A percentile compares a stretch with the other conserved stretches of the same genome.
Evolutionary conservation across 805 yeast species (phyloP).

Genomic region (Maudiozyma barnettii): DNA sequence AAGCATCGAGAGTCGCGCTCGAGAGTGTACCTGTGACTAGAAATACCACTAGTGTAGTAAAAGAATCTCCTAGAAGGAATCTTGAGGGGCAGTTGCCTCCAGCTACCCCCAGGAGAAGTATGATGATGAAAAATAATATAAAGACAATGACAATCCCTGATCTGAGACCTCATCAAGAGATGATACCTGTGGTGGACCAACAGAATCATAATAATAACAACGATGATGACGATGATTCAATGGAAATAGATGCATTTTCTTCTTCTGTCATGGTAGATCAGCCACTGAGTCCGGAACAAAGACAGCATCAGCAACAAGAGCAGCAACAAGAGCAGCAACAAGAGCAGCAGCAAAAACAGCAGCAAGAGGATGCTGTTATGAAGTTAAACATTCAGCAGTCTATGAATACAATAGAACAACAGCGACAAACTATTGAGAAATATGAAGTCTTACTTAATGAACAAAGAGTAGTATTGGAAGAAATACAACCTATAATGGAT

Average conservation of each 20-base stretch:
- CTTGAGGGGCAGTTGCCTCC: not conserved
- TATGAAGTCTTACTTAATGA: constrained; percentile 25
- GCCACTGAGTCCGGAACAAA: not conserved
- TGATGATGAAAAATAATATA: not conserved
- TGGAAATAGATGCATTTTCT: not conserved
- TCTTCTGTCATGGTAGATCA: not conserved
- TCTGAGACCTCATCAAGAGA: not conserved
- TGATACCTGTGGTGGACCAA: not conserved
- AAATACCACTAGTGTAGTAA: not conserved
- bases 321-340: not conserved
- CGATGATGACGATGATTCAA: not conserved
- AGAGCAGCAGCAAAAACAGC: not conserved
- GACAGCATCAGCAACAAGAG: not conserved
- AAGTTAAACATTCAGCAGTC: not conserved
- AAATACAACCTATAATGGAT: constrained; percentile 26
- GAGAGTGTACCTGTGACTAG: not conserved
- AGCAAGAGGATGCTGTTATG: not conserved
- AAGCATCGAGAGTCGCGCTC: constrained; percentile 2
- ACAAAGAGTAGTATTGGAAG: constrained; percentile 25
- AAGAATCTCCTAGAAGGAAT: too few relatives aligned
- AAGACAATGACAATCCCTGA: not conserved
- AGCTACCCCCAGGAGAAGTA: not conserved
- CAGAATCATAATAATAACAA: not conserved
- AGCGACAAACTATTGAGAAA: constrained; percentile 15
- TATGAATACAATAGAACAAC: constrained; percentile 9